phyloP scores from a whole-genome alignment of 495 filamentous ascomycete species.

The Xylaria castorea region DNA sequence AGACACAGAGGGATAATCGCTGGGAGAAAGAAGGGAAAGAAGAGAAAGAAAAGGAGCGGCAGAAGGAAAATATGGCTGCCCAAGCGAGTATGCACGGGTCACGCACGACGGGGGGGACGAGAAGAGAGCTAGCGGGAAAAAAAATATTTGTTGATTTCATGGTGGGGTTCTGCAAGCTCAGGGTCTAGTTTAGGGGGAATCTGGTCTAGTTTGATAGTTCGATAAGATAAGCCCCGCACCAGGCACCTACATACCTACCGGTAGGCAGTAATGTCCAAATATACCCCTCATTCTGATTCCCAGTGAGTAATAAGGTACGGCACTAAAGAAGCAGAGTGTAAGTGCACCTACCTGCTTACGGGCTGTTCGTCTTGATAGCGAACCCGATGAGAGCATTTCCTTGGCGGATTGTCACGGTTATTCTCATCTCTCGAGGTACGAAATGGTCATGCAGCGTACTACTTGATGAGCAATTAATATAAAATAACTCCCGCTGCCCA shows the following conservation, averaged over 20 bases:
- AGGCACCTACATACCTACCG: too few relatives aligned
- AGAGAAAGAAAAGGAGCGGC: neutral
- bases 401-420: too few relatives aligned
- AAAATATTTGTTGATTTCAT: conserved; percentile 26
- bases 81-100: conserved; percentile 21
- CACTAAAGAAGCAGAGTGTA: neutral
- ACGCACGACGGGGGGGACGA: conserved; percentile 8
- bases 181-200: conserved; percentile 1
- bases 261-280: neutral
- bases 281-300: neutral
- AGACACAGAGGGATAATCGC: conserved; percentile 7
- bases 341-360: too few relatives aligned
- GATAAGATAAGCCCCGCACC: conserved; percentile 28
- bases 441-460: neutral
- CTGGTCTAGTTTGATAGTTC: neutral
- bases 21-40: neutral
- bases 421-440: neutral
- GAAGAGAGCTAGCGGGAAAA: conserved; percentile 13
- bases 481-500: neutral
- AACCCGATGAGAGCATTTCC: neutral
- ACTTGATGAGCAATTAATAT: neutral
- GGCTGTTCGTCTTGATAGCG: neutral
- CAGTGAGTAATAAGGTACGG: neutral
- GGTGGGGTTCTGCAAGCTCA: conserved; percentile 23
- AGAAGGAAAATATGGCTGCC: conserved; percentile 15